Conservation (phyloP, 1,139 yeast species). For the Kurtzmaniella quercitrusa region DNA sequence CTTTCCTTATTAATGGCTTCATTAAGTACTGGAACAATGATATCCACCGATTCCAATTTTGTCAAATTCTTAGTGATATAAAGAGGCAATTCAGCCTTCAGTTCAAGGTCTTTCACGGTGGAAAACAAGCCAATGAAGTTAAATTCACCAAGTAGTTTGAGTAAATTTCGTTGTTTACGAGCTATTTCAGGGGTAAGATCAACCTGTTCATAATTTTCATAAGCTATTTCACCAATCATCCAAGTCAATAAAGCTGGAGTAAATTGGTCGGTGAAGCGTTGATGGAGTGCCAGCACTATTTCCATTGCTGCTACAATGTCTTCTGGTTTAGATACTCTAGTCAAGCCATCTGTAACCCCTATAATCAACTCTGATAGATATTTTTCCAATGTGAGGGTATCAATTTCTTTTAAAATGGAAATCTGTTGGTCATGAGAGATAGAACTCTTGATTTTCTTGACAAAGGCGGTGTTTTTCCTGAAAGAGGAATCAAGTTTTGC, state of each 20-base stretch:
- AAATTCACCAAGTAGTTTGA: slow-evolving; percentile 60
- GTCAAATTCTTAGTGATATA: slow-evolving; percentile 15
- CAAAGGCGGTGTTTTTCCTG: slow-evolving; percentile 80
- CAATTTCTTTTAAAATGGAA: slow-evolving; percentile 56
- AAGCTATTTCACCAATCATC: slow-evolving; percentile 39
- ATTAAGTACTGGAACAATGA: slow-evolving; percentile 48
- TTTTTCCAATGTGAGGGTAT: slow-evolving; percentile 63
- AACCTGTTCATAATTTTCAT: slow-evolving; percentile 14
- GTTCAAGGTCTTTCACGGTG: slow-evolving; percentile 29
- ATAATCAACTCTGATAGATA: slow-evolving; percentile 69
- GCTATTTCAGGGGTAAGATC: slow-evolving; percentile 42
- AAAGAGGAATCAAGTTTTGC: slow-evolving; percentile 65
- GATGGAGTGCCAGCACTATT: slow-evolving; percentile 71
- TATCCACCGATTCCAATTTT: slow-evolving; percentile 25
- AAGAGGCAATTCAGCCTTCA: slow-evolving; percentile 22
- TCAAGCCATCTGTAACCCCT: slow-evolving; percentile 61
- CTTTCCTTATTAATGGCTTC: slow-evolving; percentile 48
- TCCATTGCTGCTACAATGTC: slow-evolving; percentile 67
- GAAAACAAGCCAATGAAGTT: slow-evolving; percentile 57
- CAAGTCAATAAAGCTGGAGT: slow-evolving; percentile 48
- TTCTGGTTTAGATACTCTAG: slow-evolving; percentile 48
- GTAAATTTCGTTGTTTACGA: slow-evolving; percentile 43
- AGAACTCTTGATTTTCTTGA: slow-evolving; percentile 61
- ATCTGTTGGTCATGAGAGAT: slow-evolving; percentile 37
- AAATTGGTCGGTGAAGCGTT: slow-evolving; percentile 56